Conservation (phyloP, 495 filamentous ascomycete genomes). For the Annulohypoxylon bovei region DNA sequence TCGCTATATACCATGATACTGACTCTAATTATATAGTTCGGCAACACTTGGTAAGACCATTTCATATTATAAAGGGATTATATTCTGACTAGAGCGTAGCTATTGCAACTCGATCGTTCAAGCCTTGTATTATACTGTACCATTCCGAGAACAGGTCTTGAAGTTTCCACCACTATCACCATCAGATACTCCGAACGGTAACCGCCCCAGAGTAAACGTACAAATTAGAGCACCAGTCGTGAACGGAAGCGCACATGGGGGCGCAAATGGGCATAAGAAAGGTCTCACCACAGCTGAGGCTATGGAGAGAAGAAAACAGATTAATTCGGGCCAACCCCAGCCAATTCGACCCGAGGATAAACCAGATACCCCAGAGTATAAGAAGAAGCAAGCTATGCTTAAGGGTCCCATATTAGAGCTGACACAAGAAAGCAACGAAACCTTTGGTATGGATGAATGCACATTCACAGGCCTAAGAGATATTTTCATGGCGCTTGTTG, state of each 20-base stretch:
- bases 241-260: slow-evolving; percentile 56
- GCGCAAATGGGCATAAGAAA: slow-evolving; percentile 59
- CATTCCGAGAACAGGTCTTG: slow-evolving; percentile 94
- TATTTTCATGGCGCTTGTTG: slow-evolving; percentile 92
- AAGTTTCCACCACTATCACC: slow-evolving; percentile 78
- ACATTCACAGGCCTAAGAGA: slow-evolving; percentile 95
- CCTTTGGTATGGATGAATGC: slow-evolving; percentile 93
- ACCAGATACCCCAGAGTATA: slow-evolving; percentile 90
- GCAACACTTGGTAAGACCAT: slow-evolving; percentile 89
- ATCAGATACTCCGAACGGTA: slow-evolving; percentile 56
- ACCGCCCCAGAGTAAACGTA: slow-evolving; percentile 57
- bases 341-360: slow-evolving; percentile 68
- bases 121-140: slow-evolving; percentile 93
- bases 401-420: slow-evolving; percentile 85
- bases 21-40: slow-evolving; percentile 70
- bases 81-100: slow-evolving; percentile 59
- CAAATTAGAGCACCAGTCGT: slow-evolving; percentile 57
- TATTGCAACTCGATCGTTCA: slow-evolving; percentile 99
- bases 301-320: slow-evolving; percentile 56
- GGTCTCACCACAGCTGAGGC: slow-evolving; percentile 50
- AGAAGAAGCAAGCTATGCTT: slow-evolving; percentile 92
- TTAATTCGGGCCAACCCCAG: slow-evolving; percentile 53
- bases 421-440: slow-evolving; percentile 77
- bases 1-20: slow-evolving; percentile 20
- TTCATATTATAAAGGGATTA: neutral